These are phyloP conservation scores for Trichophyton rubrum DNA, from an alignment of 2,329 filamentous ascomycete species.

Conservation along the genomic window DNA sequence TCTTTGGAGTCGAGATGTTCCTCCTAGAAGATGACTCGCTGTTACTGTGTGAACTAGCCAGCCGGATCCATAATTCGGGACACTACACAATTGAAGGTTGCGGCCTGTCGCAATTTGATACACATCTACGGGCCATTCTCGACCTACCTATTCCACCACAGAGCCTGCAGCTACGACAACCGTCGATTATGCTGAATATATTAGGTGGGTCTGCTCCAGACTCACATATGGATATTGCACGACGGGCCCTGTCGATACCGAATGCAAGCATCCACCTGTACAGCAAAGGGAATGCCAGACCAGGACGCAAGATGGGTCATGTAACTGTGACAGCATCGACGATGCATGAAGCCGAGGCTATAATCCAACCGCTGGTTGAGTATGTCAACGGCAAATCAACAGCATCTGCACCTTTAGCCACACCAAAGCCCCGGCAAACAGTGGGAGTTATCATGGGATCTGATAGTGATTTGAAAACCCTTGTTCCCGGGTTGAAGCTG, in stretches of 20 bases:
- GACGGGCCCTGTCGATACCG: constrained; percentile 45
- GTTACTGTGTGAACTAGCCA: constrained; percentile 77
- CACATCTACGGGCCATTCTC: constrained; percentile 75
- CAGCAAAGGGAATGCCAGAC: constrained; percentile 72
- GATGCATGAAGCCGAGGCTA: constrained; percentile 54
- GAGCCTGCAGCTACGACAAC: constrained; percentile 35
- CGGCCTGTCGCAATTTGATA: constrained; percentile 79
- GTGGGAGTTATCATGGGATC: constrained; percentile 40
- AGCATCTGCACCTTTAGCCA: constrained; percentile 18
- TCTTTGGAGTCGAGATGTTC: constrained; percentile 97
- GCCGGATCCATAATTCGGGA: constrained; percentile 77
- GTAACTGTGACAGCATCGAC: constrained; percentile 65
- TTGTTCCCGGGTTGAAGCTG: constrained; percentile 34
- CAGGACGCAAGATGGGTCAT: constrained; percentile 89
- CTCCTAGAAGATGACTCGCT: constrained; percentile 59
- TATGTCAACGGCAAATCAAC: constrained; percentile 53
- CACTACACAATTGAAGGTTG: constrained; percentile 94
- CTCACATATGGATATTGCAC: constrained; percentile 48
- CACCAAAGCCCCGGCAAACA: constrained; percentile 22
- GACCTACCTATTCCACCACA: constrained; percentile 49
- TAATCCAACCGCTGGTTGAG: constrained; percentile 57
- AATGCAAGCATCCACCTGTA: constrained; percentile 70
- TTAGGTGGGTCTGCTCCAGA: constrained; percentile 46
- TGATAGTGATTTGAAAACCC: constrained; percentile 35
- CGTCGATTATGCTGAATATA: constrained; percentile 45